phyloP scores from a whole-genome alignment of 78 protist species.

The Polysphondylium violaceum region DNA sequence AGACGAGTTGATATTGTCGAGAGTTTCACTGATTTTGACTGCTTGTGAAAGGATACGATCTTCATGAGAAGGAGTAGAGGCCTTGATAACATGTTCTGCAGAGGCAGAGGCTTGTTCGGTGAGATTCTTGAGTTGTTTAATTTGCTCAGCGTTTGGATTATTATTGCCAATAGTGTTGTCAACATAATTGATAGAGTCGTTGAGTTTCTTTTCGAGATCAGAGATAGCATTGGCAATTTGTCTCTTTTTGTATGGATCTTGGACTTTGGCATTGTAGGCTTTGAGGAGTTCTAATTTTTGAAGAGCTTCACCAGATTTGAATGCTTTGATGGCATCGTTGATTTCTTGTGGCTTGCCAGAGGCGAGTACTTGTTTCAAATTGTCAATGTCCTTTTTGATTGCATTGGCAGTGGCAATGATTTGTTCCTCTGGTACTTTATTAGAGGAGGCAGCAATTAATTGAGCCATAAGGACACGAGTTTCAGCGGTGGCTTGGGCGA shows the following conservation, averaged over 20 bases:
- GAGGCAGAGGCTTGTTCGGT: neutral
- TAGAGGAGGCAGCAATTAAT: constrained; percentile 68
- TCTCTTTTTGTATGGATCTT: constrained; percentile 57
- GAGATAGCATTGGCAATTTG: constrained; percentile 24
- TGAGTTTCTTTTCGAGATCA: constrained; percentile 41
- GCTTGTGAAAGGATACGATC: constrained; percentile 64
- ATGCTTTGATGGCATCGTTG: neutral
- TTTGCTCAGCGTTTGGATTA: neutral
- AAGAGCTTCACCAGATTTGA: constrained; percentile 35
- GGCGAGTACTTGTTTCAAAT: neutral
- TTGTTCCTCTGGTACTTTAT: constrained; percentile 69
- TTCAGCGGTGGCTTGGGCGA: constrained; percentile 13
- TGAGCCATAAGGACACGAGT: constrained; percentile 67
- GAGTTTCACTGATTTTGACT: constrained; percentile 39
- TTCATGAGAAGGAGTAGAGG: constrained; percentile 40
- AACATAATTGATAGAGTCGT: neutral
- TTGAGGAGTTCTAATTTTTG: constrained; percentile 56
- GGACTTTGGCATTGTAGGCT: constrained; percentile 35
- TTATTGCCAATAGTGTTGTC: neutral
- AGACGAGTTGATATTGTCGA: constrained; percentile 16
- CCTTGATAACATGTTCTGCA: constrained; percentile 43
- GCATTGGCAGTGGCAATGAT: constrained; percentile 35
- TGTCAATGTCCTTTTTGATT: constrained; percentile 46
- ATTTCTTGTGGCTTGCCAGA: constrained; percentile 13
- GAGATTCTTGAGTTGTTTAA: neutral